Evolutionary conservation across 208 protist species (phyloP).

Genomic region (Leishmania gerbilli): DNA sequence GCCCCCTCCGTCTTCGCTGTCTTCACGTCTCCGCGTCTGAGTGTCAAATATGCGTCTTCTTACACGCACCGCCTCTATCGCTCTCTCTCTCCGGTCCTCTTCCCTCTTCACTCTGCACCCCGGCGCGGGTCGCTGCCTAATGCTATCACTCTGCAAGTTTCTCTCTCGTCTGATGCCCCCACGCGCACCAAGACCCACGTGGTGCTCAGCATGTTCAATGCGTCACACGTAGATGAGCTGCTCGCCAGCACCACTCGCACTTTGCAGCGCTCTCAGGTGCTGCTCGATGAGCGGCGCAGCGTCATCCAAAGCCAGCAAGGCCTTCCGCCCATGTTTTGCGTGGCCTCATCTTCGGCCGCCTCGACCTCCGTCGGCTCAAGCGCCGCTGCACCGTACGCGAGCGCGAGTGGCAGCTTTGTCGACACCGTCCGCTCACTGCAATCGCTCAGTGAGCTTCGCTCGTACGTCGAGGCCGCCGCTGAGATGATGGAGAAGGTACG

Average conservation of each 20-base stretch:
- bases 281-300: conserved; percentile 50
- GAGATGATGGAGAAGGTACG: conserved; percentile 38
- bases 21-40: background rate
- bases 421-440: conserved; percentile 23
- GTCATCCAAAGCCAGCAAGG: background rate
- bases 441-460: conserved; percentile 29
- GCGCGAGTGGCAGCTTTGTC: conserved; percentile 23
- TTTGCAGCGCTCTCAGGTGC: conserved; percentile 53
- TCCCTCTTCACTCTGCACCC: background rate
- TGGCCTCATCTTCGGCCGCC: background rate
- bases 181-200: background rate
- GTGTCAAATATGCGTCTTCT: too few relatives aligned
- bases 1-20: background rate
- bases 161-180: background rate
- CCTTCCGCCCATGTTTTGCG: conserved; percentile 18
- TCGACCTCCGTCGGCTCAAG: conserved; percentile 6
- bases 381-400: background rate
- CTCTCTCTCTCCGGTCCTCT: background rate
- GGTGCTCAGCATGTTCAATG: conserved; percentile 43
- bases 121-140: background rate
- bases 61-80: background rate
- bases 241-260: conserved; percentile 37
- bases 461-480: conserved; percentile 46
- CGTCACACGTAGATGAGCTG: conserved; percentile 54
- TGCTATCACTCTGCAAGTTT: background rate